Evolutionary conservation across 2,329 filamentous ascomycete genomes (phyloP).

Genomic region (Monilinia vaccinii-corymbosi): DNA sequence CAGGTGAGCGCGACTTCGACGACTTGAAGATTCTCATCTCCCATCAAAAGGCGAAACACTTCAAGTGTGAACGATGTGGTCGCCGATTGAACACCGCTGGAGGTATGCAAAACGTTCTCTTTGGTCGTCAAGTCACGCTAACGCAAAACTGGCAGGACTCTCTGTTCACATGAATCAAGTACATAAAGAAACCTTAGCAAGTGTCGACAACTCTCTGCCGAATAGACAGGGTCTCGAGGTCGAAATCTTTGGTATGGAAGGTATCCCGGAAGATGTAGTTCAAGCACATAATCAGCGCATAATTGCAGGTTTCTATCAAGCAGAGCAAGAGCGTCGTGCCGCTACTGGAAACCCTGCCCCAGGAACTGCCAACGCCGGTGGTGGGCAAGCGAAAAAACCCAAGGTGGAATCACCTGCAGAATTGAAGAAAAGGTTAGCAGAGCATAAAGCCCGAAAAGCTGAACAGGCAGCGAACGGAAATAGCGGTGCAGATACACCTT

Average conservation of each 20-base stretch:
- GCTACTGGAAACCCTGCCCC: conserved; percentile 77
- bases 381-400: conserved; percentile 61
- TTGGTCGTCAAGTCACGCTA: neutral
- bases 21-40: conserved; percentile 93
- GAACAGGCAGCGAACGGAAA: conserved; percentile 47
- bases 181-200: conserved; percentile 82
- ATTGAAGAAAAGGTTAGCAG: conserved; percentile 70
- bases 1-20: conserved; percentile 90
- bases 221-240: conserved; percentile 79
- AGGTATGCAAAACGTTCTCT: conserved; percentile 47
- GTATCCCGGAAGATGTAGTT: conserved; percentile 78
- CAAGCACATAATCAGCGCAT: conserved; percentile 81
- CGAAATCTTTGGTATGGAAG: conserved; percentile 98
- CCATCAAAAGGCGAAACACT: conserved; percentile 98
- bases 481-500: conserved; percentile 49
- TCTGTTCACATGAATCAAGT: conserved; percentile 98
- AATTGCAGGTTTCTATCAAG: conserved; percentile 74
- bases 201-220: conserved; percentile 85
- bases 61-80: conserved; percentile 89
- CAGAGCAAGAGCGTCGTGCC: conserved; percentile 72
- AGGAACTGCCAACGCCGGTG: conserved; percentile 40
- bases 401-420: conserved; percentile 69
- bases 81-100: conserved; percentile 88
- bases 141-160: conserved; percentile 50
- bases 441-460: conserved; percentile 61